Conservation (phyloP, 1,284 basidiomycete genomes). For the Leccinum pachyderme region DNA sequence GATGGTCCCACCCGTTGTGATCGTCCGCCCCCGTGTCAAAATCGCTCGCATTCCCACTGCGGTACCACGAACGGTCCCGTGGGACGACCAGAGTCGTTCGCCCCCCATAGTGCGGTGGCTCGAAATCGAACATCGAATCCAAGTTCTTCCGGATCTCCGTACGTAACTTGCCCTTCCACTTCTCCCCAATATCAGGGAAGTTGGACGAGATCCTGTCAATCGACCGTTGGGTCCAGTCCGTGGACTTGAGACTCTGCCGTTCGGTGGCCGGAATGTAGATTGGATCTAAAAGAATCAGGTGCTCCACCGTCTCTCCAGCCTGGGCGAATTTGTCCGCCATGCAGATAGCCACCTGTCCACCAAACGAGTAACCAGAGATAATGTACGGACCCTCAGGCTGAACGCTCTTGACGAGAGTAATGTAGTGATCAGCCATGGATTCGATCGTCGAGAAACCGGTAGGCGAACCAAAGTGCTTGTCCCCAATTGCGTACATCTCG, state of each 20-base stretch:
- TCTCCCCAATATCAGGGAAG: slow-evolving; percentile 32
- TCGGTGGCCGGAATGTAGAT: slow-evolving; percentile 29
- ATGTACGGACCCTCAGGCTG: slow-evolving; percentile 29
- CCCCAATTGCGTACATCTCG: slow-evolving; percentile 34
- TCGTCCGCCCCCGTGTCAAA: slow-evolving; percentile 32
- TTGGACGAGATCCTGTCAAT: slow-evolving; percentile 32
- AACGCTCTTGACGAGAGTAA: slow-evolving; percentile 25
- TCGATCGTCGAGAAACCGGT: slow-evolving; percentile 30
- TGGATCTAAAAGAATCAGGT: slow-evolving; percentile 28
- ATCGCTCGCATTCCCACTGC: slow-evolving; percentile 28
- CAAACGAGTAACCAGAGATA: slow-evolving; percentile 28
- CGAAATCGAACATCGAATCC: slow-evolving; percentile 21
- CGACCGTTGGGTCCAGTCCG: slow-evolving; percentile 29
- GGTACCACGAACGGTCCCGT: slow-evolving; percentile 32
- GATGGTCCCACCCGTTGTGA: slow-evolving; percentile 31
- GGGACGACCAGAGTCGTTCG: slow-evolving; percentile 25
- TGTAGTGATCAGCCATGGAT: slow-evolving; percentile 32
- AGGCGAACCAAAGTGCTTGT: slow-evolving; percentile 30
- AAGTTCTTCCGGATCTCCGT: slow-evolving; percentile 25
- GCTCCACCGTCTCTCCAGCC: slow-evolving; percentile 25
- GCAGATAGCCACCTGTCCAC: slow-evolving; percentile 29
- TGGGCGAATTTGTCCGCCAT: slow-evolving; percentile 25
- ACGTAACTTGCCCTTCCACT: slow-evolving; percentile 29
- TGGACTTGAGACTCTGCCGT: slow-evolving; percentile 29
- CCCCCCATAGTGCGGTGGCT: slow-evolving; percentile 25